Base-by-base conservation (phyloP, 2,329 filamentous ascomycete species). In the Harringtonia lauricola region DNA sequence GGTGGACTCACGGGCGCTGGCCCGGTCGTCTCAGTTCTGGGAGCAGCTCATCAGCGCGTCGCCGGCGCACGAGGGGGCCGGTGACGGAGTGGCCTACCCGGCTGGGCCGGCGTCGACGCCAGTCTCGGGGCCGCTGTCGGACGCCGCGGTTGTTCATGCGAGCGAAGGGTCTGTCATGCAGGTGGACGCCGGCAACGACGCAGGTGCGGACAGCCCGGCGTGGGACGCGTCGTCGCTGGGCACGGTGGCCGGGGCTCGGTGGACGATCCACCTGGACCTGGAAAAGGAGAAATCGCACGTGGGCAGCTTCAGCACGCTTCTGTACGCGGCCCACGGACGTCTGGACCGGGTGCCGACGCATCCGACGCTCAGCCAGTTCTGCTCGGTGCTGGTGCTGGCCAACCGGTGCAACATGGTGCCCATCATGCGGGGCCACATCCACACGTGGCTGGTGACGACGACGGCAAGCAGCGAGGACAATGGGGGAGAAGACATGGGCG, bases 1-100 rank as follows among this genome's bases (percentile, higher is more conserved):
- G 24, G 45, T 47, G 2, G 45, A 47, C 24, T 44, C 45, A 17
- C 39, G 42, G 14, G 45, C 45, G 8, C 42, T 47, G 38, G 42
- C 45, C n/a, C 34, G 45, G 12, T 34, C 42, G n/a, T 47, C 45
- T 4, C 17, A 19, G 21, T 42, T 47, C 14, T 47, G 42, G 42
- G 17, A 40, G 15, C 18, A 17, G 4, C 40, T 46, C 3, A 36
- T 46, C 17, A 3, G 13, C 4, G 41, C 29, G 35, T 22, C 5
- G 7, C 33, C n/a, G 21, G 36, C 17, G 9, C 21, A 39, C 5
- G 36, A 18, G 9, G 13, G 17, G 22, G 5, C 22, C 12, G n/a
- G n/a, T n/a, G n/a, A n/a, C n/a, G n/a, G n/a, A n/a, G n/a, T n/a
- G n/a, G n/a, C n/a, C n/a, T n/a, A n/a, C n/a, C n/a, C n/a, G n/a